Evolutionary conservation across 805 yeast genomes (phyloP), one percentile per base, ranked within the genome.

Genomic region (Komagataella pastoris): DNA sequence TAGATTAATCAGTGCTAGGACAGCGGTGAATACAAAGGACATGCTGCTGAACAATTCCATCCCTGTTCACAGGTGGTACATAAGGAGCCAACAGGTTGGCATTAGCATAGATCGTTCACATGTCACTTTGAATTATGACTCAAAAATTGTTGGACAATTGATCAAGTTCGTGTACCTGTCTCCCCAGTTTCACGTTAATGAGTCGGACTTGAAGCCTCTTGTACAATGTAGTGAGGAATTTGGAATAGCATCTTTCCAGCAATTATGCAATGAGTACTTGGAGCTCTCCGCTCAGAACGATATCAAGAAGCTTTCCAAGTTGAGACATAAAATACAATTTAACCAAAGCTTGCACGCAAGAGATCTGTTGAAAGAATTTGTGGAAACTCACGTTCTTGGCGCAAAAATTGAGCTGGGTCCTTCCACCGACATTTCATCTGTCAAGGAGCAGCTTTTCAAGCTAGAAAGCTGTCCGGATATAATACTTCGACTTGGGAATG

Each of bases 391-490:
- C 10, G 40, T 30, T 10, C 40, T 30, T 10, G 40, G 40, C 14
- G 40, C 40, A 30, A 30, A 30, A 5, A 30, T 30, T 10, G 40
- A 10, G 12, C 14, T 30, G 14, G n/a, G 40, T 30, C 6, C n/a
- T 30, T 30, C 40, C 40, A 10, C 40, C 12, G 14, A 30, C 14
- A 47, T 40, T n/a, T 40, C 70, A 6, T 44, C 62, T 1, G 51
- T 47, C 0, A 52, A 54, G 1, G 62, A 65, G n/a, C 65, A 61
- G 49, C n/a, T 50, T 5, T 56, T 6, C 53, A 72, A 10, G 53
- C 66, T 57, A 3, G 18, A 30, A 3, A 49, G 63, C 7, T 64
- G 54, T 47, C 78, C 85, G 0, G 88, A 83, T 63, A 58, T 76
- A 0, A 66, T 78, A 1, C 49, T 81, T 0, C 58, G 71, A 1